Base-by-base conservation (phyloP, 2,329 filamentous ascomycete species). In the Trichoderma afroharzianum region DNA sequence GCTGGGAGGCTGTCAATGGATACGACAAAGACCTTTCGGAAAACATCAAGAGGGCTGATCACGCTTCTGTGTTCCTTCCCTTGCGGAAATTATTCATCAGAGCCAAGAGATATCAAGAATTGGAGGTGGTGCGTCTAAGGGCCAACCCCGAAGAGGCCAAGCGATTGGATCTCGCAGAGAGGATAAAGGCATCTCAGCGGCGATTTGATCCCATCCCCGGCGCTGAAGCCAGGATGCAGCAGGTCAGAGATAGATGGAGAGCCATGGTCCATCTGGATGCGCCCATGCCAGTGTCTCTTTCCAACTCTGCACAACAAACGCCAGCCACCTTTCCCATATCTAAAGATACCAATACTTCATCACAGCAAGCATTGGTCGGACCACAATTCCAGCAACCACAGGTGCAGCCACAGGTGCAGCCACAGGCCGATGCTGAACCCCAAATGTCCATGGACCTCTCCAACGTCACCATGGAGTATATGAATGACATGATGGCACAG, bases 71-170 rank as follows among this genome's bases (percentile, higher is more conserved):
- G 3, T 87, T 87, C 80, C 76, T 88, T 57, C 87, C 88, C 0
- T 79, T 90, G 62, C 84, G 84, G 61, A 88, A 85, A 73, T 81
- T 90, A 1, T 87, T 87, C 75, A 75, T 83, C 67, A 86, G 86
- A 73, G 87, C 87, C 0, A 83, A 81, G 53, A 84, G 81, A 71
- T 85, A 89, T 72, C 84, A 88, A 6, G 83, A 84, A 8, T 79
- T 82, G 0, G 87, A 90, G 76, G 79, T 89, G 12, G 76, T 78
- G 11, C 83, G 87, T 1, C 80, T 90, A 24, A 82, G 82, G 26
- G 79, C 79, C 1, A 81, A 89, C 50, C 84, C 83, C 0, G 82
- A 84, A 6, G 87, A 85, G 15, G 86, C 86, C 3, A 80, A 81
- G 15, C 81, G 83, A 30, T 78, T 89, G 3, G 87, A 89, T 72